Evolutionary conservation across 1,284 basidiomycete genomes (phyloP).

Genomic region (Agaricales sp.): DNA sequence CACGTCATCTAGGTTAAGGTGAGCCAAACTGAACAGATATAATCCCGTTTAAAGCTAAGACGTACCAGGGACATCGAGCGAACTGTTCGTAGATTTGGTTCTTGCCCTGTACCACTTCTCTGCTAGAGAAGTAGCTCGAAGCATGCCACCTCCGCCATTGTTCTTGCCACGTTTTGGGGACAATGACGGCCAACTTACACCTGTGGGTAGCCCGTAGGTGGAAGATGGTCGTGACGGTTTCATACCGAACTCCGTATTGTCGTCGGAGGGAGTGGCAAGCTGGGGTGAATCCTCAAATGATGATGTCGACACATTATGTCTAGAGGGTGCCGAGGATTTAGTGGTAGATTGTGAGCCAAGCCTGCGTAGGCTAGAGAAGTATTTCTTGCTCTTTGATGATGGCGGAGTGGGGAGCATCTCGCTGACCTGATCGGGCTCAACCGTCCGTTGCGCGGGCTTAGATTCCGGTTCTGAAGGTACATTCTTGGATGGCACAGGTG

Average conservation of each 20-base stretch:
- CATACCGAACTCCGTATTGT: not conserved
- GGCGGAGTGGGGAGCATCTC: not conserved
- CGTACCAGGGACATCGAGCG: not conserved
- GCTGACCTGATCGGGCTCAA: not conserved
- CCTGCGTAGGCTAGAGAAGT: not conserved
- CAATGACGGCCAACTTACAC: not conserved
- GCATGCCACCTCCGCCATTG: not conserved
- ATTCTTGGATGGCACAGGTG: not conserved
- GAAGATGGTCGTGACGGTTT: not conserved
- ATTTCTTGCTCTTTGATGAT: conserved; percentile 1
- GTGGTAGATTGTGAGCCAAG: not conserved
- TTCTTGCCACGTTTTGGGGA: not conserved
- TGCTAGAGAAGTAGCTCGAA: not conserved
- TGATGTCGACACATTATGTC: not conserved
- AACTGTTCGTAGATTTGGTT: not conserved
- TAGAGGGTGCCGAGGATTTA: not conserved
- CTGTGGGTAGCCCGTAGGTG: not conserved
- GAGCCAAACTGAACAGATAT: too few relatives aligned
- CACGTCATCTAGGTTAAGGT: not conserved
- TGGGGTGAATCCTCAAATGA: not conserved
- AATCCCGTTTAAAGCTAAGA: too few relatives aligned
- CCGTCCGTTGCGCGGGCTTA: not conserved
- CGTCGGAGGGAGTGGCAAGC: not conserved
- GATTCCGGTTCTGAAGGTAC: not conserved
- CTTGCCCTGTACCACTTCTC: not conserved